Percentiles rank a stretch among this genome's conserved stretches.
Evolutionary conservation across 1,284 basidiomycete species (phyloP).

Genomic region (Phylloporus sp.): DNA sequence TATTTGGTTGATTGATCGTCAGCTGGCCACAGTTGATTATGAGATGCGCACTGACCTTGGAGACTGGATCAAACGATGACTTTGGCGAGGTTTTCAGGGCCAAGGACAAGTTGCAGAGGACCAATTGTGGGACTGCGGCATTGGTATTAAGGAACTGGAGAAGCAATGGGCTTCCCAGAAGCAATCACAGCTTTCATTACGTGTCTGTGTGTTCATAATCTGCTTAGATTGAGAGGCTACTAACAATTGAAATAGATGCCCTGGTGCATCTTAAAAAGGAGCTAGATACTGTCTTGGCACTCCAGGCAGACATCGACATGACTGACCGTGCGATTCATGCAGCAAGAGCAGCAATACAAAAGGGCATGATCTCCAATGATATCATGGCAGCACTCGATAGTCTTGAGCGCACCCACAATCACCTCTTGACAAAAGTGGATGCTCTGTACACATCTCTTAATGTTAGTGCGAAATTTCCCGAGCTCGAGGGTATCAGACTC

Average conservation of each 20-base stretch:
- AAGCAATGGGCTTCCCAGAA: background rate
- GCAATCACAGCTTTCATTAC: background rate
- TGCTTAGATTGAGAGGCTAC: too few relatives aligned
- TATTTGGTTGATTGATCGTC: background rate
- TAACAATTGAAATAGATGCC: slow-evolving; percentile 33
- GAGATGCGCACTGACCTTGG: background rate
- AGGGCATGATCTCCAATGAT: too few relatives aligned
- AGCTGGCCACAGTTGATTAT: background rate
- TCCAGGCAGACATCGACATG: slow-evolving; percentile 40
- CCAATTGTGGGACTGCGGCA: background rate
- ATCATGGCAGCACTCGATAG: too few relatives aligned
- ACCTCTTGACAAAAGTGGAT: slow-evolving; percentile 24
- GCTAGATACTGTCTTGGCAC: slow-evolving; percentile 39
- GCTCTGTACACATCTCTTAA: slow-evolving; percentile 38
- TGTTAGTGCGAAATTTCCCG: too few relatives aligned
- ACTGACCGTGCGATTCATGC: slow-evolving; percentile 21
- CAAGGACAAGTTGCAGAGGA: background rate
- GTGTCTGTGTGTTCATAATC: background rate
- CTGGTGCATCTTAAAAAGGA: slow-evolving; percentile 40
- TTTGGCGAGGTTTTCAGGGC: background rate
- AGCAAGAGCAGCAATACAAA: background rate
- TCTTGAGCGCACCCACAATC: too few relatives aligned
- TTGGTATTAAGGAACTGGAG: background rate
- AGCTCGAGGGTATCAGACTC: too few relatives aligned
- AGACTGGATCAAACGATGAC: background rate